Base-by-base conservation (phyloP, 108 stramenopile genomes). In the Fistulifera solaris region DNA sequence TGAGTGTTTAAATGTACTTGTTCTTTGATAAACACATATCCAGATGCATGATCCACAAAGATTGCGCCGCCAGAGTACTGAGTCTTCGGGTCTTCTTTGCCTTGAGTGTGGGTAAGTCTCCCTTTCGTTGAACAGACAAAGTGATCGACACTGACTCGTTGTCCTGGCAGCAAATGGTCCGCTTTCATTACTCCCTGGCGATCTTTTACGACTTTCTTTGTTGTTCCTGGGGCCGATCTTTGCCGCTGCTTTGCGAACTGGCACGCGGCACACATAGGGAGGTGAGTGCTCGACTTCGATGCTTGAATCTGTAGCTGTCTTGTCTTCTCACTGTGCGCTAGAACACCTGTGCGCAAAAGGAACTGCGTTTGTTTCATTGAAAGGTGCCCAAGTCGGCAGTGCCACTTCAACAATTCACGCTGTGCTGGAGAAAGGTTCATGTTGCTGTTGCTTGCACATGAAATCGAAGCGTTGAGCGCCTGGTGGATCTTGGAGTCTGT, bases 181-280 rank as follows among this genome's bases (percentile, higher is more conserved):
- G 43, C 1, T 25, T 25, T 49, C 22, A 69, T 40, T 18, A 18
- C 54, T 2, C 56, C 55, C 2, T 19, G 21, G 3, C 13, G 1
- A 11, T 23, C 50, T 4, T 38, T 1, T 8, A 61, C 21, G 1
- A 38, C 52, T 23, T 39, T 54, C 0, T 54, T 23, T 1, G 2
- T 47, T 15, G 15, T 8, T 15, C 56, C 60, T 16, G 53, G 53
- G 1, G 50, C 13, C 3, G 62, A 25, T 4, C 51, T 47, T n/a
- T 24, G 40, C 2, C 56, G 47, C 27, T 56, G 65, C 19, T 66
- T 66, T 18, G 27, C 65, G 45, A 35, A 66, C 39, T 52, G 38
- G 18, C 58, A 66, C 1, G 58, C 40, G 4, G 63, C 48, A 50
- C 63, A 65, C 15, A 26, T 24, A 1, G 56, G 56, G 38, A 15